Evolutionary conservation across 495 filamentous ascomycete species (phyloP), one percentile per base, ranked within the genome.

Genomic region (Cladorrhinum samala): DNA sequence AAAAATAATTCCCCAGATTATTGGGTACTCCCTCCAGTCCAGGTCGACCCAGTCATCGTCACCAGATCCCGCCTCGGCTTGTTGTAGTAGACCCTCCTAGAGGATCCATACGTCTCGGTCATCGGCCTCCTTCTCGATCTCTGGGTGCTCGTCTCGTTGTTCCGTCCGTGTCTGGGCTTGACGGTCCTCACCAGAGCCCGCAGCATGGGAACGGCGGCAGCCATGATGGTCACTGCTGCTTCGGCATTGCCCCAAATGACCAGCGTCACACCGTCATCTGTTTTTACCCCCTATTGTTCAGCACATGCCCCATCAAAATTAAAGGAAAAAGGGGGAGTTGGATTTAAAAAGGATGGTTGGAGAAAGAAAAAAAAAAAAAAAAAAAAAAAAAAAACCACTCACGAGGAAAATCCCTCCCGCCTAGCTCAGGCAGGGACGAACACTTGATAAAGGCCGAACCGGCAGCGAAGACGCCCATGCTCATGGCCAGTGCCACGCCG

Each of bases 401-500:
- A 61, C 55, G 55, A 27, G 61, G 33, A 49, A 65, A 65, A 49
- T 65, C 57, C 2, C 54, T 52, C 11, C 50, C 52, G 0, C 53
- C 56, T 2, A 65, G 49, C 47, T 60, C 56, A 9, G 62, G 62
- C 6, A 65, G 54, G 2, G 62, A 65, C 5, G 62, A 62, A 45
- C 62, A 65, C 33, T 65, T 65, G 56, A 65, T 63, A 39, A 63
- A 63, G 0, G 60, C 60, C 4, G 60, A 59, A 6, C 57, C 60
- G 2, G 60, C 57, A 9, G 60, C 60, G 36, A 60, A 56, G 1
- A 63, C 51, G 3, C 68, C 68, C 58, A 71, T 65, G 44, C 67
- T 71, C 68, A 71, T 71, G 14, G 65, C 65, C 40, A 70, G 52
- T 1, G 67, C 49, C n/a, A 71, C 64, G 33, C 68, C 68, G 56